Conservation (phyloP, 2,329 filamentous ascomycete species). For the Magnaporthales sp. region DNA sequence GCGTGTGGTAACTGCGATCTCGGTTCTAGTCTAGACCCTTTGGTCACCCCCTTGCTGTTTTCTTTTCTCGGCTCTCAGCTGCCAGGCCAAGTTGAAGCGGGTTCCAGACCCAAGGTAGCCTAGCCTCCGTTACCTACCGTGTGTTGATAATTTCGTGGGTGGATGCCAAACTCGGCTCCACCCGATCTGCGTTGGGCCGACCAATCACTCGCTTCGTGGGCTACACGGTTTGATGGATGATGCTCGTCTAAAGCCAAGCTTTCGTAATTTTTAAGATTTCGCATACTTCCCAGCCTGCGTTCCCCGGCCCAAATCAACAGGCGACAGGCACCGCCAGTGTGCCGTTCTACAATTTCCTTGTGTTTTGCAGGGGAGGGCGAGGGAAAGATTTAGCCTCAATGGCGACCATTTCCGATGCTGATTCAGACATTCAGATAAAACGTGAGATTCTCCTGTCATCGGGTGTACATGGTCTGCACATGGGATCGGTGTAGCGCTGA, state of each 20-base stretch:
- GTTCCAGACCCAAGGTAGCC: background rate
- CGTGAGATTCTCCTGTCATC: background rate
- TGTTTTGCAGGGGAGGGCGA: background rate
- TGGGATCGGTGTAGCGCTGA: background rate
- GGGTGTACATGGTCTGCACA: background rate
- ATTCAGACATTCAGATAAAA: background rate
- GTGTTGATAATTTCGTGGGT: background rate
- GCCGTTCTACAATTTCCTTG: background rate
- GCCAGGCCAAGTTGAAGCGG: background rate
- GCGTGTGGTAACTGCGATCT: background rate
- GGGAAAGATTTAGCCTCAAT: background rate
- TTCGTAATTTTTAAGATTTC: too few relatives aligned
- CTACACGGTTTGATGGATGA: background rate
- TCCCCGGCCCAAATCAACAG: too few relatives aligned
- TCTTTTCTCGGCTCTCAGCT: background rate
- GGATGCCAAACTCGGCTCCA: background rate
- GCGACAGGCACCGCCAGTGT: too few relatives aligned
- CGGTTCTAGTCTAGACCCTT: background rate
- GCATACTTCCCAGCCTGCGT: too few relatives aligned
- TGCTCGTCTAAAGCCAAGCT: too few relatives aligned
- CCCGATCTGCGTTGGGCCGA: background rate
- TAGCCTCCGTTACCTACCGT: background rate
- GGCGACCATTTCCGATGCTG: background rate
- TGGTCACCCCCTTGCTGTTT: background rate
- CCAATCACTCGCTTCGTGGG: background rate